Evolutionary conservation across 148 eudicot genomes (phyloP), one percentile per base, ranked within the genome.

Genomic region (Spergularia bocconei): DNA sequence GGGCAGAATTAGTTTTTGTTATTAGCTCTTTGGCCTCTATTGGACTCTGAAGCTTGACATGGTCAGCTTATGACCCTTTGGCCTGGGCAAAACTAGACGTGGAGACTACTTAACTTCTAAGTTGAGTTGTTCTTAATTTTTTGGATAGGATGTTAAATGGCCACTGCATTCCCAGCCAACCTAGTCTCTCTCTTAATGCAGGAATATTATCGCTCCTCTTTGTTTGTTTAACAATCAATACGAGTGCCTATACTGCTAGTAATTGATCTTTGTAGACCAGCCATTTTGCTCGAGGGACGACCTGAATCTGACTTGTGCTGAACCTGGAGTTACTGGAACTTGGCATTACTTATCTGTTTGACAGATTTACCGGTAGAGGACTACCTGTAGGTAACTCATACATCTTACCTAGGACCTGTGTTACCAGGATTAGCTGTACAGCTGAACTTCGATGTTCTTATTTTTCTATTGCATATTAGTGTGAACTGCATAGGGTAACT

Each of bases 21-120:
- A 67, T 73, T 14, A 73, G 17, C 25, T 7, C 21, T 66, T 79
- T 53, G 81, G 66, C 77, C 60, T 70, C 69, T 73, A 20, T 67
- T 50, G 50, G 48, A 65, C 61, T 65, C 39, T 53, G 23, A 51
- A 69, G 60, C 57, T 59, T 56, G 47, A 16, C 47, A 47, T 58
- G 33, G 58, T 63, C 56, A 53, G 52, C 51, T 52, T 62, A 23
- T 4, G 17, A 36, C 23, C 69, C 63, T 23, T 52, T 63, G 60
- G 67, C 80, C 63, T 78, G 19, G 53, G 38, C 44, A 47, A 23
- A 72, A 66, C 67, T 57, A 48, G 71, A 68, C 38, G n/a, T 52
- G 21, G 39, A 52, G 17, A 69, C 33, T 21, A 29, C 39, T 12
- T 21, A 52, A 50, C 39, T 48, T 48, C 7, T 67, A 47, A 19